Evolutionary conservation across 495 filamentous ascomycete species (phyloP), one percentile per base, ranked within the genome.

Genomic region (Lasiosphaeria ovina): DNA sequence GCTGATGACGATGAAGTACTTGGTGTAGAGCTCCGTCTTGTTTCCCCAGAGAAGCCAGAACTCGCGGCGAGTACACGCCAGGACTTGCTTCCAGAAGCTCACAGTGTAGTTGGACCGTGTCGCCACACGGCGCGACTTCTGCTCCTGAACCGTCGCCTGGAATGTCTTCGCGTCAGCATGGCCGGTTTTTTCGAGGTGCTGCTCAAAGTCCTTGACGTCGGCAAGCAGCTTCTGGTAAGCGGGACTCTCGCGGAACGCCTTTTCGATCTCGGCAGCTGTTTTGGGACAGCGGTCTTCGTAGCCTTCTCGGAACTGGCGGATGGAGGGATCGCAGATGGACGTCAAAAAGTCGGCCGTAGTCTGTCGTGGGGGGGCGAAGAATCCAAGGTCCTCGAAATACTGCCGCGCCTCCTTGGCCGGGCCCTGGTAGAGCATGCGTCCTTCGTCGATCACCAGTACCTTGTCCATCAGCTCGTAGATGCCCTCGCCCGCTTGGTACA

Each of bases 381-480:
- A 88, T 0, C 85, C 85, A 53, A 87, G 77, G 50, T 84, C 74
- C 9, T 76, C 72, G 55, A 91, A 89, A 63, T 88, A 90, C 10
- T 80, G 71, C 55, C 80, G 81, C 14, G 87, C 88, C 33, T 79
- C 66, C 12, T 76, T 72, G 14, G 79, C 80, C 0, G 80, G 81
- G 0, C 88, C 88, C 54, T 85, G 89, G 69, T 83, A 90, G n/a
- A 89, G 83, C 69, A 89, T 78, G 12, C 84, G 76, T 4, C 88
- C 88, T 64, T 87, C 79, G 62, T 89, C 87, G 0, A 92, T 75
- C 11, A 90, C 78, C 2, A 80, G 69, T 1, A 86, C 84, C 62
- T 88, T 87, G 69, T 89, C 85, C 86, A 93, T 90, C 3, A 90
- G 76, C 65, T 93, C 82, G 69, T 91, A 93, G 63, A 93, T 92